A percentile compares a stretch with the other conserved stretches of the same genome.
These are phyloP conservation scores for Kodamaea sagamina DNA, from an alignment of 805 yeast species.

Conservation along the genomic window DNA sequence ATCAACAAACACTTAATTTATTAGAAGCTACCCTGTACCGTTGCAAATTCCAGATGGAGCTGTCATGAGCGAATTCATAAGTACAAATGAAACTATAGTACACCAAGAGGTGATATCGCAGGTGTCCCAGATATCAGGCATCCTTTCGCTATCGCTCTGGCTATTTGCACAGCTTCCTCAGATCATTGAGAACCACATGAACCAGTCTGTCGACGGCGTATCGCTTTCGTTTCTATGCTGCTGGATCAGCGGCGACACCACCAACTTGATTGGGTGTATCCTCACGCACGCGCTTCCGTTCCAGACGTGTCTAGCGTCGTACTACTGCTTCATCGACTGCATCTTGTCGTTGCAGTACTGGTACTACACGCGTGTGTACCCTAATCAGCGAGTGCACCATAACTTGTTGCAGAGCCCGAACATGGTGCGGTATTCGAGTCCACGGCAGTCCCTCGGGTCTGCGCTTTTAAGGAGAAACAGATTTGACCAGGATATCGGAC, in stretches of 20 bases:
- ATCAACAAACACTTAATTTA: no score
- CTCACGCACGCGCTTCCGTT: slow-evolving; percentile 79
- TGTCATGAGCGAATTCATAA: neutral
- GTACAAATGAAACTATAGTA: neutral
- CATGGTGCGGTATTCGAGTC: slow-evolving; percentile 27
- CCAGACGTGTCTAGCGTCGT: slow-evolving; percentile 70
- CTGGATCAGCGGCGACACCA: slow-evolving; percentile 44
- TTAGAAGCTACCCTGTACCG: neutral
- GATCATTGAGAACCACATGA: slow-evolving; percentile 30
- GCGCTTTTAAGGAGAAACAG: slow-evolving; percentile 22
- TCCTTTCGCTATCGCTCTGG: slow-evolving; percentile 27
- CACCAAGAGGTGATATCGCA: slow-evolving; percentile 5
- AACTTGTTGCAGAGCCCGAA: slow-evolving; percentile 41
- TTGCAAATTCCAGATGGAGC: slow-evolving; percentile 1
- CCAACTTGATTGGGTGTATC: slow-evolving; percentile 67
- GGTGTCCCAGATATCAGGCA: slow-evolving; percentile 20
- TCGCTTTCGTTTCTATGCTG: slow-evolving; percentile 31
- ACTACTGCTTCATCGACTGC: slow-evolving; percentile 72
- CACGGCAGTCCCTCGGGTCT: neutral
- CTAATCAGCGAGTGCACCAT: slow-evolving; percentile 40
- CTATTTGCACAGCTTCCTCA: slow-evolving; percentile 35
- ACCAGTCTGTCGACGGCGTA: slow-evolving; percentile 38
- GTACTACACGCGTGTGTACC: slow-evolving; percentile 58
- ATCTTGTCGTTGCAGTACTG: slow-evolving; percentile 69
- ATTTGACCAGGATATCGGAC: slow-evolving; percentile 18